Percentiles rank a stretch among this genome's conserved stretches.
Conservation (phyloP, 192 early-diverging fungal genomes). For the Phycomyces blakesleeanus region DNA sequence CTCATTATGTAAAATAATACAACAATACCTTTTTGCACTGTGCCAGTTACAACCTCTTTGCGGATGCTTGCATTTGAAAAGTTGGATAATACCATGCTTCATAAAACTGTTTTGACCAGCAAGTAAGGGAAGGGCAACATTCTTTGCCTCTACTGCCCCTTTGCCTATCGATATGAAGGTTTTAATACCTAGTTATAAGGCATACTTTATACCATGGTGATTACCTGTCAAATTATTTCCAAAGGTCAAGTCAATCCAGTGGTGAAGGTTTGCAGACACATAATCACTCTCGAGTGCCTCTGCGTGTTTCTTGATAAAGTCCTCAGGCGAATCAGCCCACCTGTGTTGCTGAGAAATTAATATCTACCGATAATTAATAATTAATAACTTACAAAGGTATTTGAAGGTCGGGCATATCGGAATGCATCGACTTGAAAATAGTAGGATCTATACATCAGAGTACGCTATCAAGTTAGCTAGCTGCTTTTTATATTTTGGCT, state of each 20-base stretch:
- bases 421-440: slow-evolving; percentile 61
- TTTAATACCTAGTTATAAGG: neutral
- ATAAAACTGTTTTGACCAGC: slow-evolving; percentile 83
- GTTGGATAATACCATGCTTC: slow-evolving; percentile 70
- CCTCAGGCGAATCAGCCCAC: slow-evolving; percentile 75
- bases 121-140: slow-evolving; percentile 64
- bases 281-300: slow-evolving; percentile 70
- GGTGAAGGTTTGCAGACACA: slow-evolving; percentile 72
- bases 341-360: neutral
- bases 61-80: slow-evolving; percentile 86
- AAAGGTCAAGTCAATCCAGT: slow-evolving; percentile 90
- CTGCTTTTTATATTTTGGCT: no score
- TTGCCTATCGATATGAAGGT: slow-evolving; percentile 33
- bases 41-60: slow-evolving; percentile 49
- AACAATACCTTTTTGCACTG: slow-evolving; percentile 29
- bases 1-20: neutral
- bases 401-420: slow-evolving; percentile 58
- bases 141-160: slow-evolving; percentile 71
- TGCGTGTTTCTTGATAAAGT: slow-evolving; percentile 82
- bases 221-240: slow-evolving; percentile 74
- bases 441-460: slow-evolving; percentile 38
- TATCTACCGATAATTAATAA: neutral
- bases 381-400: slow-evolving; percentile 32
- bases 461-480: neutral
- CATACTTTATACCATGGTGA: neutral